A percentile compares a stretch with the other conserved stretches of the same genome.
phyloP scores from a whole-genome alignment of 257 asterid genomes.

The Nicotiana sylvestris region DNA sequence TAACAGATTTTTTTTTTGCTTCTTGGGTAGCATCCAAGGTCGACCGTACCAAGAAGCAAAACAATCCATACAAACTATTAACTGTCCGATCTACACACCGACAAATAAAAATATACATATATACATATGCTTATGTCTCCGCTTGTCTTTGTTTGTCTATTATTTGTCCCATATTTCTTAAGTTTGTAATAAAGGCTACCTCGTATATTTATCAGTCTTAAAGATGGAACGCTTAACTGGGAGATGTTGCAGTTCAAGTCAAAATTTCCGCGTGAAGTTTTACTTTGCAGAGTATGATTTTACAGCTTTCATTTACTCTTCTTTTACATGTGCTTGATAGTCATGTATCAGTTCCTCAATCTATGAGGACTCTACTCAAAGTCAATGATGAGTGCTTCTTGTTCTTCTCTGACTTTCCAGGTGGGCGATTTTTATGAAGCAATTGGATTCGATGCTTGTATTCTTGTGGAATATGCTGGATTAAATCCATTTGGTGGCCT shows the following conservation, averaged over 20 bases:
- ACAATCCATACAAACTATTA: background rate
- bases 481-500: conserved; percentile 96
- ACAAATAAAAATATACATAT: background rate
- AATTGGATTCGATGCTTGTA: conserved; percentile 90
- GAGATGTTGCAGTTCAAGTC: conserved; percentile 95
- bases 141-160: background rate
- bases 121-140: background rate
- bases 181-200: background rate
- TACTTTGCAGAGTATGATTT: conserved; percentile 81
- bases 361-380: background rate
- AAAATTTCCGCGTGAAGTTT: conserved; percentile 90
- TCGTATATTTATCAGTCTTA: conserved; percentile 46
- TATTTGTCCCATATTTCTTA: conserved; percentile 9
- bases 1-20: background rate
- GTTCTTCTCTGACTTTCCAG: conserved; percentile 33
- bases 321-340: conserved; percentile 8
- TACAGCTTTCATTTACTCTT: conserved; percentile 12
- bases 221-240: conserved; percentile 94
- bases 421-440: conserved; percentile 99
- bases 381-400: conserved; percentile 6
- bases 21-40: background rate
- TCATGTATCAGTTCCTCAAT: background rate
- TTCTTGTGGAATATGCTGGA: conserved; percentile 98
- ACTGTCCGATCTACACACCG: background rate
- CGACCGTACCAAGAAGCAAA: background rate